A percentile compares a stretch with the other conserved stretches of the same genome.
phyloP scores from a whole-genome alignment of 106 monocot genomes.

The Allium cepa region DNA sequence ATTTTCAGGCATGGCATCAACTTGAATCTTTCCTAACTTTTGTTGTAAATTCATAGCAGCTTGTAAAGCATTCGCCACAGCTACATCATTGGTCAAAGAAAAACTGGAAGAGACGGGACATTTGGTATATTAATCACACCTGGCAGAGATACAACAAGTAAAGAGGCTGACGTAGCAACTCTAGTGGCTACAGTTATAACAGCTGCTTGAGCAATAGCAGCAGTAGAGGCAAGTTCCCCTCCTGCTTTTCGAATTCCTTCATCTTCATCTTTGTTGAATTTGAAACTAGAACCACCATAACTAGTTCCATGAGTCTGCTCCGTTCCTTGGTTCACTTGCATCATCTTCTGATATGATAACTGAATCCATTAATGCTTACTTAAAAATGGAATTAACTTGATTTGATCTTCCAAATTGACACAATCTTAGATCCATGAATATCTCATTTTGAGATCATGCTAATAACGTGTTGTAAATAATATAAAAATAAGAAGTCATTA shows the following conservation, averaged over 20 bases:
- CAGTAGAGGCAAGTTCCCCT: slow-evolving; percentile 60
- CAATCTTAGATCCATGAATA: too few relatives aligned
- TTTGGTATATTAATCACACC: slow-evolving; percentile 20
- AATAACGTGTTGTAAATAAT: too few relatives aligned
- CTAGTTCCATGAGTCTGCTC: slow-evolving; percentile 94
- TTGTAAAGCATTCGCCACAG: slow-evolving; percentile 64
- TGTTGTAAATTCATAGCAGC: slow-evolving; percentile 88
- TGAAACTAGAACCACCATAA: slow-evolving; percentile 96
- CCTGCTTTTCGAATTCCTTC: slow-evolving; percentile 87
- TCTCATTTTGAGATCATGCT: too few relatives aligned
- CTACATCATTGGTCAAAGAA: slow-evolving; percentile 45
- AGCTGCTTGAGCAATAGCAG: slow-evolving; percentile 54
- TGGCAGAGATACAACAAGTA: slow-evolving; percentile 20
- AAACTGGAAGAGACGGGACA: slow-evolving; percentile 10
- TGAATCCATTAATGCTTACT: too few relatives aligned
- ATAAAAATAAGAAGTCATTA: too few relatives aligned
- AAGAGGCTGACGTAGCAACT: slow-evolving; percentile 12
- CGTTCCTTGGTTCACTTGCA: slow-evolving; percentile 88
- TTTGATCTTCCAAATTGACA: too few relatives aligned
- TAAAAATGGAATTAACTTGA: too few relatives aligned
- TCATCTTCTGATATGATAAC: too few relatives aligned
- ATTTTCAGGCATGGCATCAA: slow-evolving; percentile 87
- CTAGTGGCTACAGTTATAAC: slow-evolving; percentile 54
- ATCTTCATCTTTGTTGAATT: slow-evolving; percentile 89
- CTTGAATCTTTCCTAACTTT: slow-evolving; percentile 92